Percentiles rank a stretch among this genome's conserved stretches.
phyloP scores from a whole-genome alignment of 345 rosid genomes.

The Ailanthus altissimus region DNA sequence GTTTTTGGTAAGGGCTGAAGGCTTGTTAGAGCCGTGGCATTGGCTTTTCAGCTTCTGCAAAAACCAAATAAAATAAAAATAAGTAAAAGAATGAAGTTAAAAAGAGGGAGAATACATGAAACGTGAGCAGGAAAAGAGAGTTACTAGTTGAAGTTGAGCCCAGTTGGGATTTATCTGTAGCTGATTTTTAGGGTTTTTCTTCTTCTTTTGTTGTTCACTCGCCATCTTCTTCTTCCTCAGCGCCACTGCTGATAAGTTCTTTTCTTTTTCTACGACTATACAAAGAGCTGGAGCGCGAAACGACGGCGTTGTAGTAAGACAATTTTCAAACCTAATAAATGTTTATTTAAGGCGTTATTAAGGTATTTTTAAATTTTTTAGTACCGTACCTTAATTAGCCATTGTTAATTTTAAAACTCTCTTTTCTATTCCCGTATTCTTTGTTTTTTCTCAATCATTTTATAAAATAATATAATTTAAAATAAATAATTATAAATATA shows the following conservation, averaged over 20 bases:
- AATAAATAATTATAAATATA: too few species aligned
- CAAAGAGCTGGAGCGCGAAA: not conserved
- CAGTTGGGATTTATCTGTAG: slow-evolving; percentile 19
- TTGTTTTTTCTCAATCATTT: too few species aligned
- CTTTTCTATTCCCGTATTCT: too few species aligned
- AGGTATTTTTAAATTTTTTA: too few species aligned
- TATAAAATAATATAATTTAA: too few species aligned
- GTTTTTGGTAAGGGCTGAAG: slow-evolving; percentile 3
- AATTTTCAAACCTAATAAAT: too few species aligned
- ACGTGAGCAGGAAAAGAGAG: not conserved
- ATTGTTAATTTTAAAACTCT: too few species aligned
- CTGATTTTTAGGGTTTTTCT: slow-evolving; percentile 12
- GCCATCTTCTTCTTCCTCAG: not conserved
- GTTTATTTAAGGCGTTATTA: too few species aligned
- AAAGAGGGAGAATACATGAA: not conserved
- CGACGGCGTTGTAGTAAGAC: not conserved
- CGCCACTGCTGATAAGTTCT: not conserved
- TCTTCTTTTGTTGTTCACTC: slow-evolving; percentile 7
- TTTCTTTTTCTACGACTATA: not conserved
- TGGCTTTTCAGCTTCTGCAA: slow-evolving; percentile 24
- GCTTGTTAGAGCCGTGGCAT: slow-evolving; percentile 14
- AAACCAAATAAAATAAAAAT: not conserved
- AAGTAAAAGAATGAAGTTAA: not conserved
- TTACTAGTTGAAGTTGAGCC: slow-evolving; percentile 24
- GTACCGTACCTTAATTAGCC: too few species aligned